phyloP scores from a whole-genome alignment of 345 rosid species.

The Gossypium ekmanianum region DNA sequence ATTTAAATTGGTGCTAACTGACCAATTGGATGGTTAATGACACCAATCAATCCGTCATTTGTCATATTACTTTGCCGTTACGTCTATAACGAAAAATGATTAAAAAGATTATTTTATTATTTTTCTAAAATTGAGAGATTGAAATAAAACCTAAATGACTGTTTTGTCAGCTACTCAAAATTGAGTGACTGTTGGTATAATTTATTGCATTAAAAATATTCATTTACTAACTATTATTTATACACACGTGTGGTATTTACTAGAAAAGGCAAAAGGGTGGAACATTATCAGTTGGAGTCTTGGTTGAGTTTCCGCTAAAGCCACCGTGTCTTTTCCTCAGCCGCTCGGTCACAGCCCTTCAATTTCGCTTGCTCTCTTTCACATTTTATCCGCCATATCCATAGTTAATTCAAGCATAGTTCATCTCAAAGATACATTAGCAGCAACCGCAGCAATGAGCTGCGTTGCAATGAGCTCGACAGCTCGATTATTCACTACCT shows the following conservation, averaged over 20 bases:
- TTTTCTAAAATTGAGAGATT: fast-evolving
- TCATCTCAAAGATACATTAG: background rate
- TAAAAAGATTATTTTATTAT: too few relatives aligned
- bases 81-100: too few relatives aligned
- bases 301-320: background rate
- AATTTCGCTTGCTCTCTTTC: background rate
- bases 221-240: too few relatives aligned
- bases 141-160: too few relatives aligned
- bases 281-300: background rate
- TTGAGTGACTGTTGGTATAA: too few relatives aligned
- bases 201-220: too few relatives aligned
- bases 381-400: background rate
- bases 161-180: fast-evolving
- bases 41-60: too few relatives aligned
- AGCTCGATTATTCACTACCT: slow-evolving; percentile 34
- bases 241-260: too few relatives aligned
- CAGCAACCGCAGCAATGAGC: slow-evolving; percentile 29
- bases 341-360: slow-evolving; percentile 7
- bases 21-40: too few relatives aligned
- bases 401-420: background rate
- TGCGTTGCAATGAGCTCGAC: slow-evolving; percentile 41
- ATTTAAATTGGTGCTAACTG: too few relatives aligned
- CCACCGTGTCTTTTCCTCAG: slow-evolving; percentile 9
- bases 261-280: background rate
- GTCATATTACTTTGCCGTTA: too few relatives aligned